A percentile compares a stretch with the other conserved stretches of the same genome.
phyloP scores from a whole-genome alignment of 164 flowering plant genomes.

The Vitis cinerea region DNA sequence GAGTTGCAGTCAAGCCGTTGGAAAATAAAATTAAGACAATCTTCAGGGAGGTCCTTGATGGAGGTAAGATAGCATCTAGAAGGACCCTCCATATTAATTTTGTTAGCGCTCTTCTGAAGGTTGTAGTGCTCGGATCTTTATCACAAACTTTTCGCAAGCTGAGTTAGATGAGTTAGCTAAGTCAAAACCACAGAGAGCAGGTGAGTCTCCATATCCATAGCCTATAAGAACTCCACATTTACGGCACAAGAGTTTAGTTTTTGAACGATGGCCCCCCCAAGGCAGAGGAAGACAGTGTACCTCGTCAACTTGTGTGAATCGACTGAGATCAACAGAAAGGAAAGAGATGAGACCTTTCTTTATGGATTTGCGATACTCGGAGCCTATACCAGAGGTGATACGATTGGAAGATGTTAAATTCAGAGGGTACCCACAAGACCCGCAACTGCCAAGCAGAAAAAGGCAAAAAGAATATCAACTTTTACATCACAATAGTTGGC shows the following conservation, averaged over 20 bases:
- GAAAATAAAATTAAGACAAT: constrained; percentile 54
- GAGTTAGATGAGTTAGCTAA: constrained; percentile 36
- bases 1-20: constrained; percentile 27
- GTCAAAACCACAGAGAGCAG: constrained; percentile 47
- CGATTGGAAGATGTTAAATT: constrained; percentile 53
- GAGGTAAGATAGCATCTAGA: constrained; percentile 22
- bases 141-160: constrained; percentile 38
- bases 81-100: constrained; percentile 12
- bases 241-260: constrained; percentile 64
- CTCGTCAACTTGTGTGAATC: constrained; percentile 68
- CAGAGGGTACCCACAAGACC: constrained; percentile 65
- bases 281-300: constrained; percentile 51
- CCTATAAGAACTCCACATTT: constrained; percentile 60
- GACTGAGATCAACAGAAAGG: constrained; percentile 50
- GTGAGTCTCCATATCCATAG: constrained; percentile 52
- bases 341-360: constrained; percentile 61
- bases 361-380: constrained; percentile 50
- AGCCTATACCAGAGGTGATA: constrained; percentile 42
- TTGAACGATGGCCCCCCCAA: constrained; percentile 45
- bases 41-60: constrained; percentile 61
- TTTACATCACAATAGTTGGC: neutral
- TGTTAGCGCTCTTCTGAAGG: constrained; percentile 37
- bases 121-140: constrained; percentile 58
- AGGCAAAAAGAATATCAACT: neutral
- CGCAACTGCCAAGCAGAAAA: constrained; percentile 44